Evolutionary conservation across 176 grass and related monocot genomes (phyloP), one percentile per base, ranked within the genome.

Genomic region (Oryza meyeriana): DNA sequence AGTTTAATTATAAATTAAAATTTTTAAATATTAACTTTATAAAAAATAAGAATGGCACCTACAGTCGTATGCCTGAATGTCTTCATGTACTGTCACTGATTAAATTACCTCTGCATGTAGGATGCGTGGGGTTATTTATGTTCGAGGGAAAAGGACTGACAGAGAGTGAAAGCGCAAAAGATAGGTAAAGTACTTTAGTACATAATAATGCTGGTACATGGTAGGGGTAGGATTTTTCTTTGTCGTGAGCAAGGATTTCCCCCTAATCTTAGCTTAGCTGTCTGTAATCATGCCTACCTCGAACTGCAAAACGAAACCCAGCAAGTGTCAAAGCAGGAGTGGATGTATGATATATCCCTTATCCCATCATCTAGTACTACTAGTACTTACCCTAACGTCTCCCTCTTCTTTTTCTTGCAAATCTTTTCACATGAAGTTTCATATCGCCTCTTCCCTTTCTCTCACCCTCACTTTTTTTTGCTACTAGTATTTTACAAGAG

Each of bases 371-470:
- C 52, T 34, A 45, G 69, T 58, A 14, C 69, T 6, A 20, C 52
- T 59, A 8, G 8, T 59, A 59, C 55, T 59, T 59, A 57, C 52
- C n/a, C 18, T 18, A 36, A 4, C 41, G 42, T 68, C 70, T 57
- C 39, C 20, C 28, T 32, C 6, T 4, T 12, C 11, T 29, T 33
- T 33, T 12, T 27, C 44, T 1, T 22, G 20, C 66, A 6, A 58
- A 50, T 85, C 80, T 75, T 80, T 75, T 80, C 48, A 13, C 68
- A 10, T 48, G 76, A 80, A 88, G 81, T 88, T 80, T 50, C 87
- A 40, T 47, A 24, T 4, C 36, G 25, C 29, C 61, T 79, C 36
- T 59, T 25, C 26, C 16, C n/a, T n/a, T n/a, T n/a, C n/a, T n/a
- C n/a, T n/a, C n/a, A n/a, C n/a, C n/a, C n/a, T n/a, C n/a, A n/a